These are phyloP conservation scores for Panicum miliaceum DNA, from an alignment of 176 grass and related monocot genomes.

Conservation along the genomic window DNA sequence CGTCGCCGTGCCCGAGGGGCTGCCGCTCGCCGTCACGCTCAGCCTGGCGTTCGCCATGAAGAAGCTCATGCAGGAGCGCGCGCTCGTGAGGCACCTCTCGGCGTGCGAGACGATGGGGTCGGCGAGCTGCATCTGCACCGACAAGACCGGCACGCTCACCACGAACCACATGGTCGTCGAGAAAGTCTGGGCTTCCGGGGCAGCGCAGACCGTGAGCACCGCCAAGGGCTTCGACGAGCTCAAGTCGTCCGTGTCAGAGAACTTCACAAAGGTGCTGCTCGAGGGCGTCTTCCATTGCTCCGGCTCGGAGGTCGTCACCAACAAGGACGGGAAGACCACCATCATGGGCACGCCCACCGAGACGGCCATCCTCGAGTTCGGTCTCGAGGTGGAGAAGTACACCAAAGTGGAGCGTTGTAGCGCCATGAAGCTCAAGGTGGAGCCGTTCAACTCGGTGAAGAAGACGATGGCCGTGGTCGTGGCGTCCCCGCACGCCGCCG, in stretches of 20 bases:
- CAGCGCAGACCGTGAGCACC: constrained; percentile 52
- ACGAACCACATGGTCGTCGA: constrained; percentile 99
- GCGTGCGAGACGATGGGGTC: constrained; percentile 99
- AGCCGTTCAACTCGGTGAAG: constrained; percentile 96
- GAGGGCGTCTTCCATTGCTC: constrained; percentile 88
- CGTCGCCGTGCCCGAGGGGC: constrained; percentile 89
- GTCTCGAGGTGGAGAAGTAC: constrained; percentile 68
- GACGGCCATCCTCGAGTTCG: constrained; percentile 88
- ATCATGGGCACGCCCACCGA: constrained; percentile 94
- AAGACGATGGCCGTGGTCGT: constrained; percentile 87
- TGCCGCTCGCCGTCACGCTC: constrained; percentile 92
- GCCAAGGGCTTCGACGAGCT: constrained; percentile 56
- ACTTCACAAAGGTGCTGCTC: constrained; percentile 56
- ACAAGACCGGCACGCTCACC: constrained; percentile 94
- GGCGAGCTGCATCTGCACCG: constrained; percentile 93
- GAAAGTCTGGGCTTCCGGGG: constrained; percentile 76
- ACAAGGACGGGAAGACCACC: constrained; percentile 64
- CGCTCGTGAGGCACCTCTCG: constrained; percentile 90
- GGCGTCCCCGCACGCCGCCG: constrained; percentile 54
- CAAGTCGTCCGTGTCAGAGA: constrained; percentile 53
- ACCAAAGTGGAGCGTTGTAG: constrained; percentile 25
- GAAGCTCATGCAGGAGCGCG: constrained; percentile 88
- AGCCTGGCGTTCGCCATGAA: constrained; percentile 98
- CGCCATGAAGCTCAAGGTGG: constrained; percentile 71
- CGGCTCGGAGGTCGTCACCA: constrained; percentile 76